Evolutionary conservation across 805 yeast genomes (phyloP), one percentile per base, ranked within the genome.

Genomic region (Metschnikowia bowlesiae): DNA sequence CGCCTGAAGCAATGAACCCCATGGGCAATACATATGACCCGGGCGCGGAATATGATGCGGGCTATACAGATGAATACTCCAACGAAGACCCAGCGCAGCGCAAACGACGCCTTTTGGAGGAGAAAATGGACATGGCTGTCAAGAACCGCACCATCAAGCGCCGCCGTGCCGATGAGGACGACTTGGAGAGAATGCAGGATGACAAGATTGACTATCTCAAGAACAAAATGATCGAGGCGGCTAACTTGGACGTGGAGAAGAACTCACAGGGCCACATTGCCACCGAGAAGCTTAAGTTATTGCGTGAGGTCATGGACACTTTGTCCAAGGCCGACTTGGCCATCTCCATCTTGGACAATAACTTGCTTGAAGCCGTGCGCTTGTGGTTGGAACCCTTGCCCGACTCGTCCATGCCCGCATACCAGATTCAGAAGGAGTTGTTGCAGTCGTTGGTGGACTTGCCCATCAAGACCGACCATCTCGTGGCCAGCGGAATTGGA

Each of bases 311-410:
- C 28, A 81, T 79, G 55, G 83, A 80, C 53, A 82, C 87, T 2
- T 72, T 94, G 62, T 76, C 89, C 29, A 86, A 89, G 71, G 89
- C 89, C 2, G 87, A 85, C 64, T 75, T 94, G 60, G 91, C 96
- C 33, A 96, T 92, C 63, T 86, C 96, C 30, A 89, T 94, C 52
- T 76, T 94, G 62, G 99, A 94, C 72, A 94, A 94, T 66, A 94
- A 94, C 67, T 69, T 94, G 60, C 75, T 94, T 52, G 97, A 92
- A 61, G 92, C 96, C 46, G 91, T 94, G 29, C 80, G 98, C 59
- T 84, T 89, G 66, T 94, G 99, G 99, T 76, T 94, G 51, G 99
- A 94, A 68, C 99, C 99, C 31, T 77, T 94, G 60, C 99, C 99
- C 3, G 98, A 95, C 75, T 96, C 95, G 42, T 89, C 97, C 9